Conservation (phyloP, 495 filamentous ascomycete species). For the Alectoria sarmentosa region DNA sequence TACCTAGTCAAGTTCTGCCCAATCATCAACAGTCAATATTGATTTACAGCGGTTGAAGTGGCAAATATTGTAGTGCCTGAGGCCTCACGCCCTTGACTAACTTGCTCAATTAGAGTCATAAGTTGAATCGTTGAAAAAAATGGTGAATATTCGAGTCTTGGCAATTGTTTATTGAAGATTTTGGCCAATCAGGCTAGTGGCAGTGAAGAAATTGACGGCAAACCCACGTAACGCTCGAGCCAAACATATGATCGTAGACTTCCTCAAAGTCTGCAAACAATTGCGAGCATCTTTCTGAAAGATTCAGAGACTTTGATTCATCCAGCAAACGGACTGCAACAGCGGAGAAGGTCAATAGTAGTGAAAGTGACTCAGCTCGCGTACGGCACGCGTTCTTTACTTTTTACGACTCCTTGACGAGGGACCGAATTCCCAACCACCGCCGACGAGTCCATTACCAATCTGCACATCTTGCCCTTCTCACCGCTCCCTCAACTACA, state of each 20-base stretch:
- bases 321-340: neutral
- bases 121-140: neutral
- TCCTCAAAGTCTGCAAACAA: neutral
- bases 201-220: constrained; percentile 9
- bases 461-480: neutral
- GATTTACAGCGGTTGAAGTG: neutral
- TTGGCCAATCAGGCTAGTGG: constrained; percentile 14
- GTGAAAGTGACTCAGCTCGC: constrained; percentile 11
- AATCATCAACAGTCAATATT: neutral
- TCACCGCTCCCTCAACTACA: constrained; percentile 8
- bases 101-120: neutral
- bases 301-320: neutral
- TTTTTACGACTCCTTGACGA: constrained; percentile 16
- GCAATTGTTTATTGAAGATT: constrained; percentile 19
- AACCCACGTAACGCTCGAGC: constrained; percentile 5
- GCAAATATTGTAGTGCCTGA: neutral
- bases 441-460: neutral
- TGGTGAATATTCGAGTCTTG: constrained; percentile 3
- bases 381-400: constrained; percentile 25
- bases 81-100: neutral
- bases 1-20: neutral
- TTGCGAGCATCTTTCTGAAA: neutral
- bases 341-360: neutral
- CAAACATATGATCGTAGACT: neutral
- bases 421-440: constrained; percentile 20